Conservation (phyloP, 2,329 filamentous ascomycete genomes). For the Fusarium sarcochroum region DNA sequence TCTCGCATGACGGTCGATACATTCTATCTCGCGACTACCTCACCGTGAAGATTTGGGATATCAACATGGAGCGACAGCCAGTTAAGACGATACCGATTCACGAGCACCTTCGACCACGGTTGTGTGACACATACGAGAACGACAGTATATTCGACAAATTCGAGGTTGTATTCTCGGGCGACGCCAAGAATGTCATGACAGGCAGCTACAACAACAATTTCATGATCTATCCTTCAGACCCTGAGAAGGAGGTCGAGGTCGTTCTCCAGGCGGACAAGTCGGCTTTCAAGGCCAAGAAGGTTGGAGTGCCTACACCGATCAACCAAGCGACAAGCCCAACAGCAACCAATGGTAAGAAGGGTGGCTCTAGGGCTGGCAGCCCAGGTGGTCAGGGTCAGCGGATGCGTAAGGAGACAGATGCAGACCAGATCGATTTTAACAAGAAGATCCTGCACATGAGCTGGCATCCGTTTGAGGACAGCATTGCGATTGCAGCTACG, state of each 20-base stretch:
- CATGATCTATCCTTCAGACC: conserved; percentile 99
- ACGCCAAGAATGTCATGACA: conserved; percentile 99
- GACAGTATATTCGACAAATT: conserved; percentile 99
- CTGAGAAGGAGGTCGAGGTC: conserved; percentile 96
- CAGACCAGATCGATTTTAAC: conserved; percentile 99
- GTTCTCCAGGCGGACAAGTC: conserved; percentile 98
- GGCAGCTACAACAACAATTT: conserved; percentile 99
- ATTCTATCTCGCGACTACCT: conserved; percentile 98
- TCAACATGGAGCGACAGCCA: conserved; percentile 98
- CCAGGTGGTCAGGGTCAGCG: conserved; percentile 87
- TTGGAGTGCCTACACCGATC: conserved; percentile 97
- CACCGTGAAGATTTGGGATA: conserved; percentile 99
- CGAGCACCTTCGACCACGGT: conserved; percentile 91
- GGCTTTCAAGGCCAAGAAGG: conserved; percentile 99
- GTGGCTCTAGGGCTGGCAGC: conserved; percentile 87
- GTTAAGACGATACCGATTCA: conserved; percentile 99
- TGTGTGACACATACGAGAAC: conserved; percentile 99
- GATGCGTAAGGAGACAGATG: conserved; percentile 99
- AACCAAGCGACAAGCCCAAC: conserved; percentile 83
- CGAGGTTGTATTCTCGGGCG: conserved; percentile 97
- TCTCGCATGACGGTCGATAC: conserved; percentile 95
- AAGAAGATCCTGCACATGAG: conserved; percentile 99
- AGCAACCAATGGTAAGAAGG: conserved; percentile 84
- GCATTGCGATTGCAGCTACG: conserved; percentile 98
- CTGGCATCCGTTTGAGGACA: conserved; percentile 99